These are phyloP conservation scores for Kazachstania martiniae DNA, from an alignment of 805 yeast species.

Conservation along the genomic window DNA sequence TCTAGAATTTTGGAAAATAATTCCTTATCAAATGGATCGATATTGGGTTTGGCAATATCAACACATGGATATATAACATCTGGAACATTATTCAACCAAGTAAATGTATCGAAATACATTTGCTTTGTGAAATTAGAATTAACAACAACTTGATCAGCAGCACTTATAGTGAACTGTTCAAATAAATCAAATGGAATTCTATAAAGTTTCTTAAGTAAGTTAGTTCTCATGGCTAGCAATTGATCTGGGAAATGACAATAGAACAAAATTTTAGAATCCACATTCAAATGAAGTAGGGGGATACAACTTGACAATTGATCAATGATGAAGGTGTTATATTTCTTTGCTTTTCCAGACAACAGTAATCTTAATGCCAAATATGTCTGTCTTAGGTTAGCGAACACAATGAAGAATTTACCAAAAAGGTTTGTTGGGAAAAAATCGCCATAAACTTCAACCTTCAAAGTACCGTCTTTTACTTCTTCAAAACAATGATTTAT, in stretches of 20 bases:
- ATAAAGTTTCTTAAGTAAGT: slow-evolving; percentile 50
- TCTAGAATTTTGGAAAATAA: slow-evolving; percentile 11
- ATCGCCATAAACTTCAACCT: slow-evolving; percentile 73
- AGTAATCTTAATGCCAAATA: slow-evolving; percentile 44
- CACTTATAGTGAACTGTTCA: slow-evolving; percentile 70
- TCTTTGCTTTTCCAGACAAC: slow-evolving; percentile 33
- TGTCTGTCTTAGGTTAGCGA: slow-evolving; percentile 76
- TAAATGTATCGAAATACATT: slow-evolving; percentile 58
- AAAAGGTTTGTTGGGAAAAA: slow-evolving; percentile 59
- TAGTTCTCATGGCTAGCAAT: slow-evolving; percentile 50
- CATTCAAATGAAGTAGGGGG: slow-evolving; percentile 48
- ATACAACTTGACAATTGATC: slow-evolving; percentile 80
- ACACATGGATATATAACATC: slow-evolving; percentile 53
- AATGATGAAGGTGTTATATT: slow-evolving; percentile 65
- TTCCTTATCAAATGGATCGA: slow-evolving; percentile 9
- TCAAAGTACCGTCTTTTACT: slow-evolving; percentile 44
- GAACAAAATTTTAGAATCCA: slow-evolving; percentile 48
- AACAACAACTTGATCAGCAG: slow-evolving; percentile 73
- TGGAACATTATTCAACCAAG: slow-evolving; percentile 21
- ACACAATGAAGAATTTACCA: slow-evolving; percentile 66
- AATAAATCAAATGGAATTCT: slow-evolving; percentile 74
- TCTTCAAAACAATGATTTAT: slow-evolving; percentile 84
- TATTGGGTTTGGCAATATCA: slow-evolving; percentile 29
- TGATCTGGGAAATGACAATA: slow-evolving; percentile 97
- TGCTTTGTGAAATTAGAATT: slow-evolving; percentile 76